phyloP scores from a whole-genome alignment of 2,329 filamentous ascomycete species.

The Cercospora sojina region DNA sequence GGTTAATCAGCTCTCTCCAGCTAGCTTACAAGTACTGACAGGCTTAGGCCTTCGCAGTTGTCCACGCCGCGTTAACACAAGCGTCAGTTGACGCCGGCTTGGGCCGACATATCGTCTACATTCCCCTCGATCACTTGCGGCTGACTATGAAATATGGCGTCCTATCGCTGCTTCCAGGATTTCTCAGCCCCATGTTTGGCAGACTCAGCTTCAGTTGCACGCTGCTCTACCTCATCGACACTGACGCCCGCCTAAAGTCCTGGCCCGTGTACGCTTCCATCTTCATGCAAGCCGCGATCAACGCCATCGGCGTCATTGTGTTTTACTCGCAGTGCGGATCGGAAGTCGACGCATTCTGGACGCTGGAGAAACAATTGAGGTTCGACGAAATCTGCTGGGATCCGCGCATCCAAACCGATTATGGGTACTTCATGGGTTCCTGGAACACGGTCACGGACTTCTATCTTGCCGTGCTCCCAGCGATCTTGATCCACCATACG shows the following conservation, averaged over 20 bases:
- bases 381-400: slow-evolving; percentile 26
- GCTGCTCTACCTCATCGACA: slow-evolving; percentile 32
- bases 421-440: slow-evolving; percentile 27
- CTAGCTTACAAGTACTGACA: not conserved
- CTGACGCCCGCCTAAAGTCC: slow-evolving; percentile 28
- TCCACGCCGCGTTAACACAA: slow-evolving; percentile 30
- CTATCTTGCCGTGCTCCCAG: slow-evolving; percentile 34
- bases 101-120: slow-evolving; percentile 31
- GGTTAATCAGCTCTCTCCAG: not conserved
- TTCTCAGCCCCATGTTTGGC: slow-evolving; percentile 32
- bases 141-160: slow-evolving; percentile 25
- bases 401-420: slow-evolving; percentile 25
- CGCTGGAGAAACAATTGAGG: slow-evolving; percentile 23
- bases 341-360: slow-evolving; percentile 28
- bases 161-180: slow-evolving; percentile 28
- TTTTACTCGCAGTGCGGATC: slow-evolving; percentile 33
- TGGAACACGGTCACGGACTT: slow-evolving; percentile 36
- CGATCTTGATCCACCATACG: slow-evolving; percentile 34
- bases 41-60: slow-evolving; percentile 22
- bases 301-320: slow-evolving; percentile 27
- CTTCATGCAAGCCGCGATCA: slow-evolving; percentile 30
- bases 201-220: slow-evolving; percentile 35
- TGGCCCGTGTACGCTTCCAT: slow-evolving; percentile 35
- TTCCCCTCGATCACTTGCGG: slow-evolving; percentile 21
- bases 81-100: slow-evolving; percentile 28